Base-by-base conservation (phyloP, 108 stramenopile genomes). In the Cylindrotheca fusiformis region DNA sequence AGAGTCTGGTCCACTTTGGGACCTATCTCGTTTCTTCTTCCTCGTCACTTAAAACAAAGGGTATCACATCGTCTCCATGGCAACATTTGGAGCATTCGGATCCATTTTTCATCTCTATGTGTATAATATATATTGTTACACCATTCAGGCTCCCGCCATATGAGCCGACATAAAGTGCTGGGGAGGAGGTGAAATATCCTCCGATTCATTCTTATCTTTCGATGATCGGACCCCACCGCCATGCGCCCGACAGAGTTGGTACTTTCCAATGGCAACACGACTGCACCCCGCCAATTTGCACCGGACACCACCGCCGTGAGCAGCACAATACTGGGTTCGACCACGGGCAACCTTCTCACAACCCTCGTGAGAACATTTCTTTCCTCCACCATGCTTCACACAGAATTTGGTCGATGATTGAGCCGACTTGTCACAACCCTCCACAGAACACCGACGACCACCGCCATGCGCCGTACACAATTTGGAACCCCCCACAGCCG, bases 301-400 rank as follows among this genome's bases (percentile, higher is more conserved):
- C 17, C 96, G 91, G 33, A 89, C 78, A 41, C 97, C 97, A 50
- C 97, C 98, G 20, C 98, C 98, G 71, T 99, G 98, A 32, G 85
- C 86, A n/a, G 91, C 91, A 68, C 94, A 95, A 73, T 64, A 95
- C 46, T 72, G 58, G n/a, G 94, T 95, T 36, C 79, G 77, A 6
- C 94, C 91, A 29, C 91, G 80, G 31, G 94, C 83, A 54, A 92
- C 94, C 65, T 92, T 92, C 46, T 84, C 79, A 54, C 94, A 95
- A 18, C 86, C 83, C 5, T 60, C 60, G 55, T 77, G 65, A 32
- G 76, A 60, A 58, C 94, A 95, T 61, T 91, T 93, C 69, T 93
- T 93, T n/a, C 98, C 98, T 24, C 98, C 98, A n/a, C 98, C 98
- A 67, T 99, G 98, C 49, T 94, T 93, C 32, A 97, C 96, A 65